Evolutionary conservation across 75 land plant genomes (phyloP).

Genomic region (Isoetes taiwanensis): DNA sequence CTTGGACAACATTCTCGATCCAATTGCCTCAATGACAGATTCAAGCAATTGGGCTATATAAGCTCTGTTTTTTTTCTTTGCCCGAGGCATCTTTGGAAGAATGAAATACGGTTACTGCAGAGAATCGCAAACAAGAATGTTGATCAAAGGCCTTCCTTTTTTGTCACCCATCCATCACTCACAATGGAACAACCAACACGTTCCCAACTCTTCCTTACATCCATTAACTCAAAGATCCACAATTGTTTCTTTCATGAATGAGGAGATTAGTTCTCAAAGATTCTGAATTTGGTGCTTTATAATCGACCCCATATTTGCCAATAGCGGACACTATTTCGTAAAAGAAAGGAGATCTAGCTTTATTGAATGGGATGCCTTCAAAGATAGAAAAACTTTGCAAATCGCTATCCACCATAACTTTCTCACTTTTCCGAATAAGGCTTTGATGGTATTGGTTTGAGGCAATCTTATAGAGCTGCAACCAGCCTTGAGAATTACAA

Average conservation of each 20-base stretch:
- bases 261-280: conserved; percentile 24
- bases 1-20: conserved; percentile 29
- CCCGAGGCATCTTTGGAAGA: conserved; percentile 26
- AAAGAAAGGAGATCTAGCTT: conserved; percentile 13
- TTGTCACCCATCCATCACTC: conserved; percentile 32
- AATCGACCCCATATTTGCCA: not conserved
- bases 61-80: conserved; percentile 18
- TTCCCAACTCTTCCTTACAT: conserved; percentile 21
- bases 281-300: conserved; percentile 13
- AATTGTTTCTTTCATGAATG: conserved; percentile 17
- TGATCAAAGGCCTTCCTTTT: conserved; percentile 18
- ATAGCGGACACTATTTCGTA: conserved; percentile 18
- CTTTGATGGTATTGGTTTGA: too few relatives aligned
- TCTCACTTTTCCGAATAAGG: too few relatives aligned
- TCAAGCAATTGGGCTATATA: conserved; percentile 12
- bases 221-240: conserved; percentile 15
- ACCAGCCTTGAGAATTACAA: too few relatives aligned
- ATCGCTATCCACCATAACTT: too few relatives aligned
- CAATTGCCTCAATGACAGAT: conserved; percentile 24
- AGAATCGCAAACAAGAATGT: conserved; percentile 25
- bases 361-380: conserved; percentile 13
- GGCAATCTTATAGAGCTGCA: too few relatives aligned
- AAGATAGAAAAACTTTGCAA: too few relatives aligned
- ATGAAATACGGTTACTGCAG: conserved; percentile 26
- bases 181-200: conserved; percentile 36